Conservation (phyloP, 768 basidiomycete species). For the Hypholoma sublateritium region DNA sequence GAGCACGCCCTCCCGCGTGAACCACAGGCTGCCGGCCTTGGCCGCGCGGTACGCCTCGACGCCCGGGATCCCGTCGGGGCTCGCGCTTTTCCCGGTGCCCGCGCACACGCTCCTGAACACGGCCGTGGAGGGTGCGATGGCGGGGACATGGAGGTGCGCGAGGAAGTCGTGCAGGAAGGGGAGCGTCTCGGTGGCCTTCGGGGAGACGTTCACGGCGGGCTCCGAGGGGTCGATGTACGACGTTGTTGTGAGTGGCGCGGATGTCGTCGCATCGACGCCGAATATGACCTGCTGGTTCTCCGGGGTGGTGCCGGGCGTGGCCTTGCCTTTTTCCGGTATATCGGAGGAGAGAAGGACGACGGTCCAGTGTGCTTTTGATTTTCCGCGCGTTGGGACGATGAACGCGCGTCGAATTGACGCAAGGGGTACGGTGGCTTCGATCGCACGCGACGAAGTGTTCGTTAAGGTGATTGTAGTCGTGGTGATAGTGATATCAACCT, state of each 20-base stretch:
- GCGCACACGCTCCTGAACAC: constrained; percentile 58
- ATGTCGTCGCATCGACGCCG: constrained; percentile 60
- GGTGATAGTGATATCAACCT: constrained; percentile 65
- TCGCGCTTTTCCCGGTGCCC: constrained; percentile 35
- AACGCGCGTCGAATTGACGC: constrained; percentile 59
- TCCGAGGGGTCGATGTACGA: constrained; percentile 29
- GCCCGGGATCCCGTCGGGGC: constrained; percentile 51
- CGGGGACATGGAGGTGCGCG: constrained; percentile 41
- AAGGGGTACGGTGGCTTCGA: constrained; percentile 53
- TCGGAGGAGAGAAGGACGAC: constrained; percentile 63
- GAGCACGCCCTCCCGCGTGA: constrained; percentile 63
- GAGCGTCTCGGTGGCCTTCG: constrained; percentile 57
- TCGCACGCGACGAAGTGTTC: constrained; percentile 45
- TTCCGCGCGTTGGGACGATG: constrained; percentile 73
- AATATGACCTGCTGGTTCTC: constrained; percentile 63
- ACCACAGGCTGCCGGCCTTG: constrained; percentile 72
- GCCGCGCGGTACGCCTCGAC: constrained; percentile 72
- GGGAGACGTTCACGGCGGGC: constrained; percentile 26
- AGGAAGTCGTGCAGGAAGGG: constrained; percentile 52
- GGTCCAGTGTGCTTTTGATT: constrained; percentile 71
- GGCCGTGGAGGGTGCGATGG: constrained; percentile 46
- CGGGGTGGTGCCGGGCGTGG: constrained; percentile 25
- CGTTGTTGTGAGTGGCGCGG: constrained; percentile 45
- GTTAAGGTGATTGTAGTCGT: constrained; percentile 49
- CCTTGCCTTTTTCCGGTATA: constrained; percentile 42